These are phyloP conservation scores for Mycocentrospora acerina DNA, from an alignment of 2,329 filamentous ascomycete species.

Conservation along the genomic window DNA sequence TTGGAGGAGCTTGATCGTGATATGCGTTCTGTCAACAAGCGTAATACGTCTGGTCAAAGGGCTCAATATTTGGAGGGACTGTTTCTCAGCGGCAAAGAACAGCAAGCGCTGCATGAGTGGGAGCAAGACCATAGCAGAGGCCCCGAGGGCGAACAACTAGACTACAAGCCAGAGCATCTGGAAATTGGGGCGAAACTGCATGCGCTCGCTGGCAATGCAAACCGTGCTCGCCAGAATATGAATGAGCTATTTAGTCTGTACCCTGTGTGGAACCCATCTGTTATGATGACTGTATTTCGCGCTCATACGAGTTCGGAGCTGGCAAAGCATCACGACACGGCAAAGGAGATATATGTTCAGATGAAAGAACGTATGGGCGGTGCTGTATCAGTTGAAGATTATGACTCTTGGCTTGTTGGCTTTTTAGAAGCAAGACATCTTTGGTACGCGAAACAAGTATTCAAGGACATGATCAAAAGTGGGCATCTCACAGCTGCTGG, in stretches of 20 bases:
- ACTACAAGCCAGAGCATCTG: conserved; percentile 47
- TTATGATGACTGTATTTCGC: conserved; percentile 69
- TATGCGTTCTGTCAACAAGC: conserved; percentile 20
- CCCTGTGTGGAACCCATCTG: conserved; percentile 54
- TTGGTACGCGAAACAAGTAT: conserved; percentile 71
- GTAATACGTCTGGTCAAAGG: conserved; percentile 21
- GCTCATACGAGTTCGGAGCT: conserved; percentile 59
- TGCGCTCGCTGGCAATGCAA: conserved; percentile 58
- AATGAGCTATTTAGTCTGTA: conserved; percentile 54
- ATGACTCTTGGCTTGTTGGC: conserved; percentile 70
- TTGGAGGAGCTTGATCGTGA: conserved; percentile 31
- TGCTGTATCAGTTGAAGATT: conserved; percentile 69
- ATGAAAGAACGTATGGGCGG: conserved; percentile 62
- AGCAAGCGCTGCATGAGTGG: conserved; percentile 37
- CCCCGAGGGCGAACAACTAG: conserved; percentile 19
- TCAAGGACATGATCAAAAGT: conserved; percentile 83
- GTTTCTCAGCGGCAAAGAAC: conserved; percentile 26
- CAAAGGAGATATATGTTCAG: conserved; percentile 50
- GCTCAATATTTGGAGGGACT: conserved; percentile 28
- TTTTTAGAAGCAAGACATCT: conserved; percentile 68
- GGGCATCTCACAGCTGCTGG: conserved; percentile 47
- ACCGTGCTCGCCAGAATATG: conserved; percentile 60
- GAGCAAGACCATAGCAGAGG: conserved; percentile 19
- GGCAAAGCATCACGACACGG: conserved; percentile 50
- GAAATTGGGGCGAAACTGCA: conserved; percentile 68